These are phyloP conservation scores for Botrytis paeoniae DNA, from an alignment of 2,329 filamentous ascomycete species.

Conservation along the genomic window DNA sequence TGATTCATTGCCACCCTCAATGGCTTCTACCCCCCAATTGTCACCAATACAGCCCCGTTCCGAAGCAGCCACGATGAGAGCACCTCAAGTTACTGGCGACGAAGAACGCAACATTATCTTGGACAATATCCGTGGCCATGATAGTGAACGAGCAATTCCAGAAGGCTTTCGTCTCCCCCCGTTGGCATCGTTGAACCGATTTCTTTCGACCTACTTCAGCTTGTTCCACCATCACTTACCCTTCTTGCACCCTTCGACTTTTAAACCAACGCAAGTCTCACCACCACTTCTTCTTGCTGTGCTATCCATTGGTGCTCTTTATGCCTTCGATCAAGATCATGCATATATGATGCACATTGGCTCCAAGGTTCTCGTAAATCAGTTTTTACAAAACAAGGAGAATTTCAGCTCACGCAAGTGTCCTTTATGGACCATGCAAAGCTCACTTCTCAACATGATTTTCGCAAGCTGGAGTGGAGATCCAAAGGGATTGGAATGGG, in stretches of 20 bases:
- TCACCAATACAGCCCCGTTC: conserved; percentile 67
- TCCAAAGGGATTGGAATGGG: conserved; percentile 96
- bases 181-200: conserved; percentile 79
- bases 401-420: conserved; percentile 98
- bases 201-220: conserved; percentile 93
- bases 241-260: conserved; percentile 90
- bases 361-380: conserved; percentile 94
- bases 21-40: conserved; percentile 67
- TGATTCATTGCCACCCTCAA: conserved; percentile 66
- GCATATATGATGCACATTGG: conserved; percentile 97
- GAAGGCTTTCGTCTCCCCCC: conserved; percentile 87
- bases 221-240: conserved; percentile 96
- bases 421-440: conserved; percentile 97
- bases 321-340: conserved; percentile 95
- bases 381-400: conserved; percentile 96
- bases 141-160: conserved; percentile 77
- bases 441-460: conserved; percentile 94
- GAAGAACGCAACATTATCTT: conserved; percentile 82
- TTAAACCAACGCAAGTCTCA: conserved; percentile 75
- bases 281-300: conserved; percentile 84
- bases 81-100: conserved; percentile 79
- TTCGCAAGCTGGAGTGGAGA: conserved; percentile 99
- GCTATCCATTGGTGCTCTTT: conserved; percentile 90
- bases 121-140: conserved; percentile 78
- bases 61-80: conserved; percentile 53